These are phyloP conservation scores for Ceratobasidium sp. DNA, from an alignment of 1,284 basidiomycete genomes.

Conservation along the genomic window DNA sequence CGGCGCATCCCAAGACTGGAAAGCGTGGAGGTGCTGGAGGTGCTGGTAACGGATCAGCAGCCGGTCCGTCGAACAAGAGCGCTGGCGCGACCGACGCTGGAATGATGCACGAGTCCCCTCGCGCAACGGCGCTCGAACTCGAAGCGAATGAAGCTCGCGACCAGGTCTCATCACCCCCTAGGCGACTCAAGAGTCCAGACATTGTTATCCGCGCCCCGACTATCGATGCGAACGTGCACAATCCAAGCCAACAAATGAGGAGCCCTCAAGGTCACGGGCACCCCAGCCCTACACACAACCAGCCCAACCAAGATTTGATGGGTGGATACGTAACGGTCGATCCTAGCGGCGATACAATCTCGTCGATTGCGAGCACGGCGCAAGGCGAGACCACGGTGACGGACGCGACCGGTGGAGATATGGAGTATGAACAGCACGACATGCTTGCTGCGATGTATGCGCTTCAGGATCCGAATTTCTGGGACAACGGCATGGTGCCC, in stretches of 20 bases:
- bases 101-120: conserved; percentile 19
- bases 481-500: conserved; percentile 83
- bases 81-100: conserved; percentile 24
- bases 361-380: conserved; percentile 52
- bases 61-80: conserved; percentile 5
- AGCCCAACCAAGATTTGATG: conserved; percentile 52
- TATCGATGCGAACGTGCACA: conserved; percentile 32
- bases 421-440: conserved; percentile 54
- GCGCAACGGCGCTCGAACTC: not conserved
- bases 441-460: conserved; percentile 76
- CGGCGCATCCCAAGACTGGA: not conserved
- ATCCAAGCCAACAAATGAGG: not conserved
- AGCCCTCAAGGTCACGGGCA: conserved; percentile 20
- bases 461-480: conserved; percentile 74
- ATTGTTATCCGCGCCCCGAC: conserved; percentile 36
- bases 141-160: conserved; percentile 26
- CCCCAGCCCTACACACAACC: not conserved
- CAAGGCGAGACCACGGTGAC: conserved; percentile 40
- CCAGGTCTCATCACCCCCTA: conserved; percentile 2
- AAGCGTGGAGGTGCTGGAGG: conserved; percentile 4
- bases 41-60: not conserved
- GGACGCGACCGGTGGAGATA: conserved; percentile 25
- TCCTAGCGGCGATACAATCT: conserved; percentile 45
- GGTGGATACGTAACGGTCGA: conserved; percentile 50
- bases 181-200: conserved; percentile 20